phyloP scores from a whole-genome alignment of 2,329 filamentous ascomycete genomes.

The Aspergillus sergii region DNA sequence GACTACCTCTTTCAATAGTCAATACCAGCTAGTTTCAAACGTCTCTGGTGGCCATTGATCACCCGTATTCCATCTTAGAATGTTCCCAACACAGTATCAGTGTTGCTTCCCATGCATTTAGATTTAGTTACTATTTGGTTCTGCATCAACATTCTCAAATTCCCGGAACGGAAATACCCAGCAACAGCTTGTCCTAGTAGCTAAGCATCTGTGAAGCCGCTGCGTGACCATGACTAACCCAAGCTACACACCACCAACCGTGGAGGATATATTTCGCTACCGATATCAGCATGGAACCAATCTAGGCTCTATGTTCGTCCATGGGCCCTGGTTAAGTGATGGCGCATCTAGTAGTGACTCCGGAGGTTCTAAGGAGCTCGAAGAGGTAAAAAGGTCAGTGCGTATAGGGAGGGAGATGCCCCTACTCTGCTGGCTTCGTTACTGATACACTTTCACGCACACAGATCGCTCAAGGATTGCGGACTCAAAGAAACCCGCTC shows the following conservation, averaged over 20 bases:
- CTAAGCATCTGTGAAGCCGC: neutral
- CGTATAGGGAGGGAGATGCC: neutral
- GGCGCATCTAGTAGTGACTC: constrained; percentile 52
- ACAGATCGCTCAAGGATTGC: constrained; percentile 46
- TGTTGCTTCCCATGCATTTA: neutral
- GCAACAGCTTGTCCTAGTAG: neutral
- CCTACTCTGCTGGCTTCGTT: neutral
- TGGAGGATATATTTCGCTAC: constrained; percentile 48
- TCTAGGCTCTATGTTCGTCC: constrained; percentile 61
- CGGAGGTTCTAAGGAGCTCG: constrained; percentile 53
- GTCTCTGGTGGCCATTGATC: neutral
- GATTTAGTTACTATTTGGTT: neutral
- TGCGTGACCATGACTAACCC: neutral
- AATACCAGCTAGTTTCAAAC: neutral
- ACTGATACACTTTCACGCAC: neutral
- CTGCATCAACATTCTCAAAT: neutral
- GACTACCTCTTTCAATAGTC: neutral
- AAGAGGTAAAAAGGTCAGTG: constrained; percentile 48
- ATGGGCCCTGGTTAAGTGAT: constrained; percentile 60
- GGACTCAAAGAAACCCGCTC: constrained; percentile 53
- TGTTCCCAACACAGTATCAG: neutral
- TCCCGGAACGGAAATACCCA: neutral
- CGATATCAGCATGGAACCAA: constrained; percentile 64
- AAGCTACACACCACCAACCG: constrained; percentile 15
- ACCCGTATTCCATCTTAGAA: neutral